Evolutionary conservation across 192 early-diverging fungal species (phyloP).

Genomic region (Backusella sp.): DNA sequence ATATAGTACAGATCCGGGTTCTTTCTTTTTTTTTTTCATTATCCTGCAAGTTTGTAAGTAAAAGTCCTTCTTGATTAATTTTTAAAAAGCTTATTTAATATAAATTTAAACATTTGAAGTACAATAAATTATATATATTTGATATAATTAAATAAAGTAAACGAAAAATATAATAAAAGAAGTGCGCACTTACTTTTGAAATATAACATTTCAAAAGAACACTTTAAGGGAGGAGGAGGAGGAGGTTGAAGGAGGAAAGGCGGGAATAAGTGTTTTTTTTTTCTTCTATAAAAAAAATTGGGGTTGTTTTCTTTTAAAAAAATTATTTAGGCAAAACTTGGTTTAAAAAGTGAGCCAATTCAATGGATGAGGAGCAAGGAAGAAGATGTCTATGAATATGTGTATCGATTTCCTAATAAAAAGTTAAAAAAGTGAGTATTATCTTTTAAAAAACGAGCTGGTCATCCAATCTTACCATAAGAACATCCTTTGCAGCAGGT

Average conservation of each 20-base stretch:
- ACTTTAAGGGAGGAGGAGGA: background rate
- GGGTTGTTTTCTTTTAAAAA: background rate
- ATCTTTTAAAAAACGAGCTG: background rate
- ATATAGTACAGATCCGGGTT: background rate
- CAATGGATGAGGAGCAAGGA: conserved; percentile 24
- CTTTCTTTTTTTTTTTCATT: background rate
- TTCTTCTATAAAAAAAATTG: conserved; percentile 5
- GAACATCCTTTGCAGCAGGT: conserved; percentile 38
- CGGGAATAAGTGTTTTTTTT: conserved; percentile 8
- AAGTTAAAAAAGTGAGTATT: background rate
- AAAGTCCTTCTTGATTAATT: background rate
- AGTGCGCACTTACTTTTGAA: background rate
- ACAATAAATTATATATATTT: conserved; percentile 12
- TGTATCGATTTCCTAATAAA: conserved; percentile 33
- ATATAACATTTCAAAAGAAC: background rate
- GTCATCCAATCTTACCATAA: conserved; percentile 14
- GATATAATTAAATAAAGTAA: conserved; percentile 9
- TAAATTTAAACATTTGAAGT: background rate
- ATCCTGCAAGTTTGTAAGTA: background rate
- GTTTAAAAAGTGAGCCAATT: conserved; percentile 30
- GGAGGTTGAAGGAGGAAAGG: background rate
- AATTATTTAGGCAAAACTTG: conserved; percentile 22
- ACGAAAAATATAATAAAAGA: background rate
- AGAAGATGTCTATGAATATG: conserved; percentile 25
- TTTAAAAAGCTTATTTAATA: conserved; percentile 15